Conservation (phyloP, 495 filamentous ascomycete genomes). For the Tricharina praecox region DNA sequence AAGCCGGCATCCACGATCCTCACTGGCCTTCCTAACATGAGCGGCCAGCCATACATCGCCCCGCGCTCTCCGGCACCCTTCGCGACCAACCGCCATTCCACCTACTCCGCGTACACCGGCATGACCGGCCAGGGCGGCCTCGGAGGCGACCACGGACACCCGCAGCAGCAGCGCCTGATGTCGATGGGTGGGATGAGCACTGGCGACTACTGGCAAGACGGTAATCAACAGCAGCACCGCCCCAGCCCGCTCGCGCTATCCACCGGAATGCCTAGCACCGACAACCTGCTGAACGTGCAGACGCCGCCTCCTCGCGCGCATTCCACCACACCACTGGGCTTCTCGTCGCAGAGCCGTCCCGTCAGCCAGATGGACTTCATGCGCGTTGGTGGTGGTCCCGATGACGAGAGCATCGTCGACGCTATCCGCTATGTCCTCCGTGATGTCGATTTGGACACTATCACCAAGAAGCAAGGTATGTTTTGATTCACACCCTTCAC, state of each 20-base stretch:
- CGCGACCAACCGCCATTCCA: constrained; percentile 37
- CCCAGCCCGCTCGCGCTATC: constrained; percentile 34
- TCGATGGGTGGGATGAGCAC: constrained; percentile 43
- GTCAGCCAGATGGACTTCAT: constrained; percentile 66
- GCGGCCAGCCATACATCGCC: constrained; percentile 50
- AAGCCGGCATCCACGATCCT: constrained; percentile 85
- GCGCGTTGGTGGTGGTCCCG: constrained; percentile 45
- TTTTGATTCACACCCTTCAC: background rate
- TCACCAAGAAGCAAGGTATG: constrained; percentile 90
- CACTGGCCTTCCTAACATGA: constrained; percentile 60
- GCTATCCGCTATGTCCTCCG: constrained; percentile 62
- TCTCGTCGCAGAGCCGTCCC: constrained; percentile 36
- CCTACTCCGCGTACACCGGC: constrained; percentile 38
- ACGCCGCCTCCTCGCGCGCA: constrained; percentile 31
- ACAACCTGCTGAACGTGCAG: constrained; percentile 39
- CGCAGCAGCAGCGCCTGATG: constrained; percentile 39
- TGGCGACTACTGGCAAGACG: constrained; percentile 36
- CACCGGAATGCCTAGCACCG: constrained; percentile 39
- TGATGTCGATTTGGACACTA: constrained; percentile 87
- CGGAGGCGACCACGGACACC: no score
- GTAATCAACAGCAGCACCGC: constrained; percentile 27
- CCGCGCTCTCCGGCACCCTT: constrained; percentile 63
- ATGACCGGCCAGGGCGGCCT: constrained; percentile 32
- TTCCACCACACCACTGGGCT: constrained; percentile 38
- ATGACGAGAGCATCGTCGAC: constrained; percentile 60